Base-by-base conservation (phyloP, 495 filamentous ascomycete genomes). In the Podospora pseudoanserina region DNA sequence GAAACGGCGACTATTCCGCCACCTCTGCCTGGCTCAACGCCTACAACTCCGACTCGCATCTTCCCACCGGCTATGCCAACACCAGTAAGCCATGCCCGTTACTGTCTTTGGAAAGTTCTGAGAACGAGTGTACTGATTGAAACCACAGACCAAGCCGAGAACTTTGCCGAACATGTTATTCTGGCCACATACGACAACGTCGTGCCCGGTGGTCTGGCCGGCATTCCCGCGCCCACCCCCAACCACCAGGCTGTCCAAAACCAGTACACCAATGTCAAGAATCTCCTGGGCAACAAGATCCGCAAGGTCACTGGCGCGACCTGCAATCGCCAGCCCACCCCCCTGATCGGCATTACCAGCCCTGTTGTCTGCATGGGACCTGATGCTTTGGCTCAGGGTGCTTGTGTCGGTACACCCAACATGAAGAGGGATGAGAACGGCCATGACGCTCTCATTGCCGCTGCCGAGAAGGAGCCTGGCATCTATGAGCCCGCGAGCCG, bases 111-210 rank as follows among this genome's bases (percentile, higher is more conserved):
- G 19, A 6, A 20, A 27, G 9, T 27, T 27, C 2, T 1, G 26
- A 5, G 18, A 18, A 59, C 19, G 56, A 9, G 7, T 20, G 20
- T 16, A 20, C 26, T 61, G 7, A 28, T n/a, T 0, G 5, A 30
- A 18, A 30, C 26, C 9, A 61, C 26, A 27, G 59, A 34, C 59
- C 59, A 61, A 61, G 59, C 59, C 5, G 59, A 61, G 26, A 61
- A 61, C 26, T 61, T 61, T 61, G 59, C 59, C 27, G 59, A 61
- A 61, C 26, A 61, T 20, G 26, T 61, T 5, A 61, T 61, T 32
- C 23, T 61, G n/a, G 59, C 59, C 5, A 30, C 59, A 26, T 61
- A 61, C 59, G 59, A 61, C 26, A 61, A 23, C 59, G 23, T 61
- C 16, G 59, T 61, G 6, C 59, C 59, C 5, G 59, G 59, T 18